Conservation (phyloP, 345 rosid species). For the Dipteronia sinensis region DNA sequence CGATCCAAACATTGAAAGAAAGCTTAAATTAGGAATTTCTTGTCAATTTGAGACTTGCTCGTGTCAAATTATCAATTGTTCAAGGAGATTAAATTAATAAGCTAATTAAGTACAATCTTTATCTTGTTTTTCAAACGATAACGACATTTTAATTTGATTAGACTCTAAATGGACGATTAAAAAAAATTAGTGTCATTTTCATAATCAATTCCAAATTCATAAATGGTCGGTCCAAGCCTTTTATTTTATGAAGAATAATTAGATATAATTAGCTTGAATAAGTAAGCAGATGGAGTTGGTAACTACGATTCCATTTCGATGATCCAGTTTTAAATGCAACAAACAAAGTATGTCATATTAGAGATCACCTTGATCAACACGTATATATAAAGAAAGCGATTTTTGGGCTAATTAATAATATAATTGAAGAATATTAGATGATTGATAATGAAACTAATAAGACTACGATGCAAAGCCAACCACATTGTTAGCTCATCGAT, state of each 20-base stretch:
- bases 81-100: background rate
- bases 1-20: background rate
- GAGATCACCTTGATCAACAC: background rate
- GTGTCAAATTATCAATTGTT: background rate
- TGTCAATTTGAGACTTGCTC: background rate
- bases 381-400: slow-evolving; percentile 25
- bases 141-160: background rate
- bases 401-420: background rate
- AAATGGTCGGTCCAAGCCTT: background rate
- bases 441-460: slow-evolving; percentile 1
- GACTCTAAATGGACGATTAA: background rate
- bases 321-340: background rate
- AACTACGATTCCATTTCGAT: background rate
- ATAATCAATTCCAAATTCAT: slow-evolving; percentile 2
- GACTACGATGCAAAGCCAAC: slow-evolving; percentile 36
- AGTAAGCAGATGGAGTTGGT: slow-evolving; percentile 2
- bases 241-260: background rate
- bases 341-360: background rate
- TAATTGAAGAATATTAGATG: background rate
- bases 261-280: background rate
- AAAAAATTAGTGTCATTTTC: background rate
- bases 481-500: slow-evolving; percentile 5
- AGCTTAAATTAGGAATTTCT: background rate
- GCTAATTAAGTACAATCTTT: too few relatives aligned
- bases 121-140: background rate